phyloP scores from a whole-genome alignment of 2,329 filamentous ascomycete genomes.

The Calonectria hawksworthii region DNA sequence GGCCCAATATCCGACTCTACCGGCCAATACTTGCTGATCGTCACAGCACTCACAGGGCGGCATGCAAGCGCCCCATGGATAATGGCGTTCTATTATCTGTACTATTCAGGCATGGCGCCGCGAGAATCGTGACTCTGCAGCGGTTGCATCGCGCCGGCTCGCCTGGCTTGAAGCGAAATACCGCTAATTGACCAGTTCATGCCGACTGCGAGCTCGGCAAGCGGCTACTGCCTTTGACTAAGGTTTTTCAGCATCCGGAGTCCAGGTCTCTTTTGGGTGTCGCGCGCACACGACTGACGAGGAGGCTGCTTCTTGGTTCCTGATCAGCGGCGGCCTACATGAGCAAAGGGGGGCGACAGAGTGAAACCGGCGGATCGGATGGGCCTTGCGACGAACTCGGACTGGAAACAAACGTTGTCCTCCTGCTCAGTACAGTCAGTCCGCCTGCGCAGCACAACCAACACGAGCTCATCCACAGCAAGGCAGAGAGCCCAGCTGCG shows the following conservation, averaged over 20 bases:
- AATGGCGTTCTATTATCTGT: slow-evolving; percentile 20
- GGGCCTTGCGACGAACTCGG: slow-evolving; percentile 12
- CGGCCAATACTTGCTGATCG: slow-evolving; percentile 1
- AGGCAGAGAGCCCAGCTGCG: not conserved
- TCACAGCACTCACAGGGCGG: not conserved
- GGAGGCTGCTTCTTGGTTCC: slow-evolving; percentile 16
- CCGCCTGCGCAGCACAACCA: not conserved
- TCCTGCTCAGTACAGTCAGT: not conserved
- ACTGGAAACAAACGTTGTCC: not conserved
- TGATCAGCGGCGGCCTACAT: not conserved
- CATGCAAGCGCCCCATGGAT: slow-evolving; percentile 7
- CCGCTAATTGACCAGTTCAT: slow-evolving; percentile 32
- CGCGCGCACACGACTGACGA: not conserved
- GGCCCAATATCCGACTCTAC: slow-evolving; percentile 13
- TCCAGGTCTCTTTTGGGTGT: slow-evolving; percentile 1
- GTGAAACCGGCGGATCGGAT: slow-evolving; percentile 25
- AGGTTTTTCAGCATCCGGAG: slow-evolving; percentile 2
- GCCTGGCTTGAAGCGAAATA: slow-evolving; percentile 40
- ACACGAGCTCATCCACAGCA: not conserved
- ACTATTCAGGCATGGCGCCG: slow-evolving; percentile 24
- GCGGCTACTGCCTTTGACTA: not conserved
- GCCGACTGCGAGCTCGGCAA: slow-evolving; percentile 22
- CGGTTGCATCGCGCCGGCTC: slow-evolving; percentile 27
- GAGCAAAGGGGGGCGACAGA: not conserved
- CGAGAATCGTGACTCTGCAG: slow-evolving; percentile 12